Percentiles rank a stretch among this genome's conserved stretches.
Conservation (phyloP, 371 early-diverging fungal species). For the Dichotomocladium elegans region DNA sequence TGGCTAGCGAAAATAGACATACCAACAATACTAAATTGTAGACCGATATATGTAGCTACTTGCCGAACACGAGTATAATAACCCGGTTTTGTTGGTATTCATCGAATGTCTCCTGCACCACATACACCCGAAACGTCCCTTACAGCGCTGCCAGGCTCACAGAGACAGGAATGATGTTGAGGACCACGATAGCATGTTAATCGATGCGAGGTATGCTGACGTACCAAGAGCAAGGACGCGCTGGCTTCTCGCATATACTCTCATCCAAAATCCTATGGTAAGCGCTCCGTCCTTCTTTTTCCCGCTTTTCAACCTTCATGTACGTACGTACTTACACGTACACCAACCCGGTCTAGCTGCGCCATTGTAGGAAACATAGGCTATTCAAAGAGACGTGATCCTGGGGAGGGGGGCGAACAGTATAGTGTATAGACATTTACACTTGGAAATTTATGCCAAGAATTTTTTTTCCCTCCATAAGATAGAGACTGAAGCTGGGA, state of each 20-base stretch:
- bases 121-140: neutral
- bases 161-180: constrained; percentile 7
- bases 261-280: constrained; percentile 42
- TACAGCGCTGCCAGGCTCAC: neutral
- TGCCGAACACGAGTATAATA: constrained; percentile 47
- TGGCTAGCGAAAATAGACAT: neutral
- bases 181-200: neutral
- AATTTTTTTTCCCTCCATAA: too few relatives aligned
- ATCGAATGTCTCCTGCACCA: constrained; percentile 26
- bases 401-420: too few relatives aligned
- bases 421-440: too few relatives aligned
- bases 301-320: neutral
- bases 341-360: constrained; percentile 7
- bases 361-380: constrained; percentile 11
- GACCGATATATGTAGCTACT: constrained; percentile 19
- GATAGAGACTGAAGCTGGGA: too few relatives aligned
- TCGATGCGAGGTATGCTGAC: neutral
- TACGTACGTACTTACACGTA: too few relatives aligned
- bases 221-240: constrained; percentile 23
- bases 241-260: constrained; percentile 41
- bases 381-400: too few relatives aligned
- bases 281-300: neutral
- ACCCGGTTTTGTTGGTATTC: constrained; percentile 36
- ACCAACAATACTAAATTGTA: neutral
- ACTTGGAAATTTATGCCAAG: too few relatives aligned